Evolutionary conservation across 306 rosid species (phyloP), one percentile per base, ranked within the genome.

Genomic region (Pyrus bretschneideri): DNA sequence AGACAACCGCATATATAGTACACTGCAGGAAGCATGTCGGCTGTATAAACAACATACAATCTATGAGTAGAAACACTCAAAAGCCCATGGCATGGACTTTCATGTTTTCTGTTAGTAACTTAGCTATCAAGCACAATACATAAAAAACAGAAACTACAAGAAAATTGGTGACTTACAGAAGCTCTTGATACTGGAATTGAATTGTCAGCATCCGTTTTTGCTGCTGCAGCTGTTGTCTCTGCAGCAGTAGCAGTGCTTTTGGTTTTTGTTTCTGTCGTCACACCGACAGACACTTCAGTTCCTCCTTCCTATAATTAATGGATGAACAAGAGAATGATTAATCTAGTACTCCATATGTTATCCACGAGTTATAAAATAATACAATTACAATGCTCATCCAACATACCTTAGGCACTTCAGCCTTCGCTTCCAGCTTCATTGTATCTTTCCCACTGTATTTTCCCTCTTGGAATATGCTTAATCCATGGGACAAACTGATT

Each of bases 401-500:
- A 72, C 83, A 75, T 72, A 94, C 99, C 99, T 89, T 88, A n/a
- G 89, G 83, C 72, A 81, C 79, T 68, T 67, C 85, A 29, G 85
- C 80, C 85, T 78, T 86, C 65, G 87, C 93, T 82, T 89, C 96
- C 71, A 87, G 31, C 83, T 92, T 88, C 73, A 84, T 35, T 31
- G 87, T 68, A 63, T 81, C 90, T 76, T 81, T 89, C 81, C 85
- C 89, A 69, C 59, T 58, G 22, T 73, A 88, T 84, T 88, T 91
- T 25, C 87, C 89, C 79, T 86, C 82, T 51, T 89, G 93, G 87
- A 92, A 96, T 81, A 96, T 87, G 75, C 80, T 73, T 88, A 92
- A 63, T 62, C 93, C 98, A 81, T 83, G 98, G 72, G 97, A 92
- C 84, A 96, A 91, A 83, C 99, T 92, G 93, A 85, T 82, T 67